Conservation (phyloP, 768 basidiomycete species). For the Termitomyces sp. region DNA sequence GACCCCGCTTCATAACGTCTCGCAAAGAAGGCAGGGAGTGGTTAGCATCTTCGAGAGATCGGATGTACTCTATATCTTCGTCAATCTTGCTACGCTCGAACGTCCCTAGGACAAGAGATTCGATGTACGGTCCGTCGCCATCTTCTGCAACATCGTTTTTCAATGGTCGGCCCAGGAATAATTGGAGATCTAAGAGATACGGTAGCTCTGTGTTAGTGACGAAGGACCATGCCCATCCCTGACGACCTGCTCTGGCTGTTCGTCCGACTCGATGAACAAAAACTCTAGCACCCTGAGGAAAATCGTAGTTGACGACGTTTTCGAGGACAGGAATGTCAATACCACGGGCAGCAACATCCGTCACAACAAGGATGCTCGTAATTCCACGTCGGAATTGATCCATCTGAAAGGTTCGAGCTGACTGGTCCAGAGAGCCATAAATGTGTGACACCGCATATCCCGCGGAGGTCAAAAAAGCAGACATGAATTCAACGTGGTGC, state of each 20-base stretch:
- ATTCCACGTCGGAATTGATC: constrained; percentile 77
- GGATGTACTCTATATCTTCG: constrained; percentile 77
- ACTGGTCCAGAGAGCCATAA: constrained; percentile 92
- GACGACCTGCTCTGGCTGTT: constrained; percentile 91
- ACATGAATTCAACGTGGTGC: constrained; percentile 96
- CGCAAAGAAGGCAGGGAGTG: constrained; percentile 61
- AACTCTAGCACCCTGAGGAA: constrained; percentile 88
- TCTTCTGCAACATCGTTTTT: constrained; percentile 41
- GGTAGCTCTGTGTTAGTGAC: constrained; percentile 83
- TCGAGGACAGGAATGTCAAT: constrained; percentile 96
- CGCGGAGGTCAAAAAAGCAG: constrained; percentile 66
- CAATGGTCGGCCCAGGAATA: constrained; percentile 83
- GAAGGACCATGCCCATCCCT: constrained; percentile 97
- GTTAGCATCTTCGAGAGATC: constrained; percentile 57
- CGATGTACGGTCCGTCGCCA: constrained; percentile 61
- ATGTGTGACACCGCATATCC: constrained; percentile 92
- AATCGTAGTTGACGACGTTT: constrained; percentile 97
- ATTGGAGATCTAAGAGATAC: constrained; percentile 86
- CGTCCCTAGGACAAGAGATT: constrained; percentile 73
- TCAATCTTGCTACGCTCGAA: constrained; percentile 79
- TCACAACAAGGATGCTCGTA: constrained; percentile 88
- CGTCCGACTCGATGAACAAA: constrained; percentile 97
- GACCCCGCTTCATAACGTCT: constrained; percentile 84
- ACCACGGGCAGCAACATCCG: constrained; percentile 96
- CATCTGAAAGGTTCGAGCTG: constrained; percentile 86